Base-by-base conservation (phyloP, 306 rosid species). In the Oemleria cerasiformis region DNA sequence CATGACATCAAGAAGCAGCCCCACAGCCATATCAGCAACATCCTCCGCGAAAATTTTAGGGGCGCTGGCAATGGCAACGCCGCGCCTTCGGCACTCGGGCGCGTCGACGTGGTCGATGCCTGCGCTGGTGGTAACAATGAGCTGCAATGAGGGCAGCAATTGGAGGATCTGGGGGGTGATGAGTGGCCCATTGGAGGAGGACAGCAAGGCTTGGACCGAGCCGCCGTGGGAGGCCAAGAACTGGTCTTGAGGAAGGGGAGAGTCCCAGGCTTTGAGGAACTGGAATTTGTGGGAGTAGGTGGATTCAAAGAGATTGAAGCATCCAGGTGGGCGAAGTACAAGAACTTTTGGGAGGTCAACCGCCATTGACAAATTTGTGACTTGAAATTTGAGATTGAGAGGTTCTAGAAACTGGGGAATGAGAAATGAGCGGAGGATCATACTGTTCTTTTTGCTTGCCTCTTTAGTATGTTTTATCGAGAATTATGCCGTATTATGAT, bases 21-120 rank as follows among this genome's bases (percentile, higher is more conserved):
- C 92, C 3, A 87, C 79, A 0, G 88, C 89, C 70, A 75, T 12
- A 49, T 87, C 89, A 1, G 90, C 90, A 1, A 78, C 92, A 39
- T 87, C 88, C 23, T 74, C 84, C 0, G 89, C 77, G 39, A 48
- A 85, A 4, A 73, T 2, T 61, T 54, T 72, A 6, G 82, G 75
- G 1, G 84, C 80, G n/a, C 45, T 57, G 53, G 86, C 87, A 8
- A 87, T 4, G 63, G 65, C 61, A 5, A 81, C 20, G 14, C 66
- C 70, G 16, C 73, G 81, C 7, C 70, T 59, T 34, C 43, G 65
- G 15, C 75, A 72, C 47, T 72, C 75, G 3, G 65, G 9, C 42
- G 71, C 57, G 63, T 82, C 75, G 17, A 82, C 42, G 59, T 72
- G 86, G 14, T 82, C 66, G 42, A 82, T 23, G 41, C 86, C 81